Base-by-base conservation (phyloP, 805 yeast genomes). In the Phaffomyces antillensis region DNA sequence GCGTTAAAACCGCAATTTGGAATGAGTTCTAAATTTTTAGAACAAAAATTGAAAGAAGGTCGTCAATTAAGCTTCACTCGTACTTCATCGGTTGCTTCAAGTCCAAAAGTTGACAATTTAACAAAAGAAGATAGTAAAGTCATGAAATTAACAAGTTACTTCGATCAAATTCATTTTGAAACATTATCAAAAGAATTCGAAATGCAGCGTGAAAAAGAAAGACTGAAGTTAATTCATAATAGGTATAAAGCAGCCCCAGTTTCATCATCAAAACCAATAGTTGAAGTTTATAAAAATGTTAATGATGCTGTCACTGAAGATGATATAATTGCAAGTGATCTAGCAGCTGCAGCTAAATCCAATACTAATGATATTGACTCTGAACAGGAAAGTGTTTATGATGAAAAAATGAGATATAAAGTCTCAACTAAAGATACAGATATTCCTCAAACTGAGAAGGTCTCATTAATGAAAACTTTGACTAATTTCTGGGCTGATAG, bases 401-500 rank as follows among this genome's bases (percentile, higher is more conserved):
- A 55, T 25, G 52, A 44, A 12, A 39, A 40, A 32, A 7, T 32
- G 43, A 38, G 23, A 13, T 16, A 12, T 3, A 56, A 52, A 16
- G 47, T 54, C 4, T 50, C 48, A 1, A 31, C 51, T 26, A 52
- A 49, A 28, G 60, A 51, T 33, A 30, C 43, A 37, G 59, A 52
- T 15, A 43, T 59, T 12, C 64, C 67, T 3, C 76, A 68, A 48
- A 75, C 81, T 7, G 97, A 90, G 56, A 77, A 79, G 52, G 77
- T 81, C 20, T 83, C 96, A 1, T 63, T 93, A 32, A 76, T 93
- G 67, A 87, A 86, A 55, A 80, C 95, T 0, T 68, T 95, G 45
- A 78, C 95, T 0, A 87, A 82, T 55, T 93, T 93, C 63, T 93
- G 98, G 98, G 97, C 97, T 1, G 98, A 93, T 64, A 70, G 99